Evolutionary conservation across 2,329 filamentous ascomycete genomes (phyloP).

Genomic region (Hansfordia pulvinata): DNA sequence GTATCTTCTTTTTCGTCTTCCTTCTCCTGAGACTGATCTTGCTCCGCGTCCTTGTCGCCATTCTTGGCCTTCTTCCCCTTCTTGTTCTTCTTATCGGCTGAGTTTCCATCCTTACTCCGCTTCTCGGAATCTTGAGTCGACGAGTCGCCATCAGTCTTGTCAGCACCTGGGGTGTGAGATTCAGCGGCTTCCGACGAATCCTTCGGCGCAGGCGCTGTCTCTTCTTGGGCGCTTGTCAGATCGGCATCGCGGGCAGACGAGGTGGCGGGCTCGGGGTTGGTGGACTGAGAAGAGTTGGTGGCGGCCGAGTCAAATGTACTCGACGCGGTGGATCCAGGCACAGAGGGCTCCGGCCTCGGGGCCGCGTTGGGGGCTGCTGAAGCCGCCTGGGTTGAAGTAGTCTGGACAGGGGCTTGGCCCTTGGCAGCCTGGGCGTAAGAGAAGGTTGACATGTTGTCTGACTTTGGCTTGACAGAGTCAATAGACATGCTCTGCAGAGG

Average conservation of each 20-base stretch:
- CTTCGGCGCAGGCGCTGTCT: too few species aligned
- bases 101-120: constrained; percentile 39
- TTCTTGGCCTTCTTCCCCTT: constrained; percentile 49
- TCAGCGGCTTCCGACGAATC: too few species aligned
- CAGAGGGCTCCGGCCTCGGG: constrained; percentile 16
- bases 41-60: constrained; percentile 38
- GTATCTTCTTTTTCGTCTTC: constrained; percentile 45
- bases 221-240: background rate
- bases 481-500: constrained; percentile 5
- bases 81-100: constrained; percentile 45
- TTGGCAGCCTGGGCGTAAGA: constrained; percentile 96
- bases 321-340: constrained; percentile 17
- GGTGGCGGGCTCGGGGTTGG: background rate
- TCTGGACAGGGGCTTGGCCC: constrained; percentile 42
- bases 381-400: constrained; percentile 14
- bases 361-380: constrained; percentile 14
- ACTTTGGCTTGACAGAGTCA: constrained; percentile 4
- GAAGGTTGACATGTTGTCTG: constrained; percentile 44
- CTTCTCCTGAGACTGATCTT: constrained; percentile 31
- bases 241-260: background rate
- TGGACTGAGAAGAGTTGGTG: too few species aligned
- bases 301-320: too few species aligned
- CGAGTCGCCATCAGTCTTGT: constrained; percentile 22
- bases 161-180: constrained; percentile 24
- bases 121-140: constrained; percentile 28